Evolutionary conservation across 2,329 filamentous ascomycete genomes (phyloP).

Genomic region (Balansia obtecta): DNA sequence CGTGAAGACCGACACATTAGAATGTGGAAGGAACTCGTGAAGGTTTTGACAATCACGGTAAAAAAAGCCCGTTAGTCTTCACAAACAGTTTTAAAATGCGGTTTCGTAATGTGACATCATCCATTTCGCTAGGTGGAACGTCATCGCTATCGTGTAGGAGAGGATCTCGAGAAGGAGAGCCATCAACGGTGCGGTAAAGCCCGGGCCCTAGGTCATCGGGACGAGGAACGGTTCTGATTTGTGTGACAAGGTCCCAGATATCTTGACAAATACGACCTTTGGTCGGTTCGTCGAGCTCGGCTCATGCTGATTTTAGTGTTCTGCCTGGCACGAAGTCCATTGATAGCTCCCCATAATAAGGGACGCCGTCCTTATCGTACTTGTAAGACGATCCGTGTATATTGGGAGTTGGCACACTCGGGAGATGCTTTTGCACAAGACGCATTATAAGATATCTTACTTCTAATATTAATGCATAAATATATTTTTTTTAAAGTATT

Average conservation of each 20-base stretch:
- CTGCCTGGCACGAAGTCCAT: constrained; percentile 6
- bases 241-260: constrained; percentile 6
- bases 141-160: constrained; percentile 5
- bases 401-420: constrained; percentile 4
- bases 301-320: constrained; percentile 5
- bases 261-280: constrained; percentile 8
- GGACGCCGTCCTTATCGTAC: constrained; percentile 1
- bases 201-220: constrained; percentile 4
- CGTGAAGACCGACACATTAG: constrained; percentile 4
- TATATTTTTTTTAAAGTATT: no score
- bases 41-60: constrained; percentile 4
- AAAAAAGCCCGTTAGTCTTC: constrained; percentile 6
- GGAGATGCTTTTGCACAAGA: constrained; percentile 5
- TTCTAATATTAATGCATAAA: no score
- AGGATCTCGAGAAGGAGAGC: constrained; percentile 3
- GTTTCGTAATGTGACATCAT: constrained; percentile 7
- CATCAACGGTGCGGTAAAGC: constrained; percentile 8
- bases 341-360: constrained; percentile 4
- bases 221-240: constrained; percentile 6
- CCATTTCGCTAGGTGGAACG: constrained; percentile 3
- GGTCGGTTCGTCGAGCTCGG: constrained; percentile 4
- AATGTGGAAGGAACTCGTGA: constrained; percentile 3
- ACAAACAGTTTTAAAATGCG: constrained; percentile 8
- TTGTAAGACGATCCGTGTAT: constrained; percentile 1
- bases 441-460: no score